Percentiles rank a stretch among this genome's conserved stretches.
Evolutionary conservation across 257 asterid species (phyloP).

Genomic region (Solanum virginianum): DNA sequence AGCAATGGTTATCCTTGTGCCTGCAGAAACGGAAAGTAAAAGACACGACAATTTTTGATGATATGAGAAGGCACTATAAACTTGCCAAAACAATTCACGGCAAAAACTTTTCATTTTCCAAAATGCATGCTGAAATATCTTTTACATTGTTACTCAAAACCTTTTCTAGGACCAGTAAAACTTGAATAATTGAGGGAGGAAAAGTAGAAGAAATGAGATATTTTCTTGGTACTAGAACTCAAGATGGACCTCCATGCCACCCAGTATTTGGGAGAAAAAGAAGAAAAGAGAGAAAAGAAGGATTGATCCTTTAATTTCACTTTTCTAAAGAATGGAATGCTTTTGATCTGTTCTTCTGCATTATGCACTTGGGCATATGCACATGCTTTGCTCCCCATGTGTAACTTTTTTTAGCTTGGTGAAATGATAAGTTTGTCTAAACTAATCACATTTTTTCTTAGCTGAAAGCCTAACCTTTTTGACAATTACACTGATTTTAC

Average conservation of each 20-base stretch:
- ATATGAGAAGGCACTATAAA: neutral
- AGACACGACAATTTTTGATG: neutral
- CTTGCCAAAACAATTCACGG: neutral
- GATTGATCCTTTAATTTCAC: neutral
- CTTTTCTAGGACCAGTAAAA: neutral
- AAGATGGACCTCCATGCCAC: neutral
- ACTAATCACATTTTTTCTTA: neutral
- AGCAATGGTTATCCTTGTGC: neutral
- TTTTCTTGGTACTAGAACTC: neutral
- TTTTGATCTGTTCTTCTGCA: neutral
- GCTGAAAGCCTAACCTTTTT: neutral
- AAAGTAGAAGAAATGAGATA: neutral
- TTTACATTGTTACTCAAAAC: neutral
- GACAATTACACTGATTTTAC: neutral
- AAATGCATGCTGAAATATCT: neutral
- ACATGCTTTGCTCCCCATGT: constrained; percentile 1
- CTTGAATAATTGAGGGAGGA: neutral
- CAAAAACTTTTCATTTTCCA: neutral
- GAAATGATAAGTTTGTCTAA: neutral
- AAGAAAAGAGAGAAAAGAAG: neutral
- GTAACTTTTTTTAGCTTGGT: neutral
- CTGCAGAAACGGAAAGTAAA: neutral
- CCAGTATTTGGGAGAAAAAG: neutral
- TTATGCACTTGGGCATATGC: neutral
- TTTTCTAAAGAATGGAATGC: neutral